Evolutionary conservation across 2,329 filamentous ascomycete genomes (phyloP), one percentile per base, ranked within the genome.

Genomic region (Colletotrichum sp.): DNA sequence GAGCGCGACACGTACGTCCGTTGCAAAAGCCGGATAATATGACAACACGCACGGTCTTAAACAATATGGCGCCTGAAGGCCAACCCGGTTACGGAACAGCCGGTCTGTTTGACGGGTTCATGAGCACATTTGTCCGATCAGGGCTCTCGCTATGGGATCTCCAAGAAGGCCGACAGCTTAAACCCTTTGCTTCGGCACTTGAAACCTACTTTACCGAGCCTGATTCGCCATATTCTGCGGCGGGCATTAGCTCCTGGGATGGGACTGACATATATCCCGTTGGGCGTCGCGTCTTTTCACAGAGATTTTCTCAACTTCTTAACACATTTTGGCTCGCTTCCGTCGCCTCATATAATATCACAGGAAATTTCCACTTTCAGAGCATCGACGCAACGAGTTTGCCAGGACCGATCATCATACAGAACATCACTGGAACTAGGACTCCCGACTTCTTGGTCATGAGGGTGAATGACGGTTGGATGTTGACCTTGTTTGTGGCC

Each of bases 191-290:
- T 26, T 39, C 71, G 3, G 34, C 71, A 6, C 24, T 73, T 21
- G 71, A 73, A 55, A 34, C 34, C 10, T 73, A 73, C 30, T 39
- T 73, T 34, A 68, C 71, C 21, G 28, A 73, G 21, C 71, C 71
- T 4, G 28, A 24, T 2, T 24, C 64, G 13, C 71, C 71, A 10
- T 73, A 52, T 10, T 61, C 64, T 6, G 64, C 71, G 8, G 2
- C 57, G 18, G 55, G 26, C 1, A 60, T 48, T 3, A 39, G 55
- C 39, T 61, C 34, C 4, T 61, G 52, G 63, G 24, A 57, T n/a
- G 63, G 70, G 4, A 39, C 63, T 8, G 71, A 73, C 10, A 63
- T 73, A 18, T 68, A 57, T 4, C 64, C 64, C 1, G n/a, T 73
- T n/a, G 57, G 71, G 0, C 7, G 24, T 6, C 18, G 7, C 1